phyloP scores from a whole-genome alignment of 164 flowering plant species.

The Chimonanthus salicifolius region DNA sequence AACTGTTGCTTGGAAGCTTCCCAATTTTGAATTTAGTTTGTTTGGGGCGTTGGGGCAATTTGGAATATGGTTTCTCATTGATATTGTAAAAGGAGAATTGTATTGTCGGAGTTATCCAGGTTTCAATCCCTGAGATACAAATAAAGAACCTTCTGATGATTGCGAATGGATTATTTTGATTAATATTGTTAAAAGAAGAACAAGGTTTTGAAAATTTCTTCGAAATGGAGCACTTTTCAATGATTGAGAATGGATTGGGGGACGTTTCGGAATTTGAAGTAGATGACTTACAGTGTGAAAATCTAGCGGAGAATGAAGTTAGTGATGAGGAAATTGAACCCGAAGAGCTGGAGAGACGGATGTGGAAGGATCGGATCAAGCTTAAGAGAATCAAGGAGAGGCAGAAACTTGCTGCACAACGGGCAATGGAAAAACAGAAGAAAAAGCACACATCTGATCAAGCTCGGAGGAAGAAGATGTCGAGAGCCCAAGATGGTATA shows the following conservation, averaged over 20 bases:
- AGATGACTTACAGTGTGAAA: slow-evolving; percentile 22
- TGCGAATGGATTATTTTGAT: background rate
- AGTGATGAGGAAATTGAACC: slow-evolving; percentile 43
- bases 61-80: no score
- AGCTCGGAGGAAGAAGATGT: slow-evolving; percentile 36
- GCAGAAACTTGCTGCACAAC: slow-evolving; percentile 22
- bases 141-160: no score
- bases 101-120: no score
- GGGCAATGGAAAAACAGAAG: slow-evolving; percentile 14
- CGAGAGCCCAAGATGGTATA: slow-evolving; percentile 59
- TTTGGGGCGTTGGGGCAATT: no score
- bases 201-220: background rate
- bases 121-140: background rate
- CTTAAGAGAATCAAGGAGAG: slow-evolving; percentile 30
- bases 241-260: slow-evolving; percentile 11
- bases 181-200: background rate
- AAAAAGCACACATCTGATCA: slow-evolving; percentile 20
- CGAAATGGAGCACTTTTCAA: slow-evolving; percentile 12
- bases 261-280: slow-evolving; percentile 27
- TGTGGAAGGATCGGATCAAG: slow-evolving; percentile 39
- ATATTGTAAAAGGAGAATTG: no score
- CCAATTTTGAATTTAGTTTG: no score
- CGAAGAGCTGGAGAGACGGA: slow-evolving; percentile 35
- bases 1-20: no score
- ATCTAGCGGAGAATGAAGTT: slow-evolving; percentile 28